Evolutionary conservation across 2,329 filamentous ascomycete genomes (phyloP), one percentile per base, ranked within the genome.

Genomic region (Neofusicoccum ribis): DNA sequence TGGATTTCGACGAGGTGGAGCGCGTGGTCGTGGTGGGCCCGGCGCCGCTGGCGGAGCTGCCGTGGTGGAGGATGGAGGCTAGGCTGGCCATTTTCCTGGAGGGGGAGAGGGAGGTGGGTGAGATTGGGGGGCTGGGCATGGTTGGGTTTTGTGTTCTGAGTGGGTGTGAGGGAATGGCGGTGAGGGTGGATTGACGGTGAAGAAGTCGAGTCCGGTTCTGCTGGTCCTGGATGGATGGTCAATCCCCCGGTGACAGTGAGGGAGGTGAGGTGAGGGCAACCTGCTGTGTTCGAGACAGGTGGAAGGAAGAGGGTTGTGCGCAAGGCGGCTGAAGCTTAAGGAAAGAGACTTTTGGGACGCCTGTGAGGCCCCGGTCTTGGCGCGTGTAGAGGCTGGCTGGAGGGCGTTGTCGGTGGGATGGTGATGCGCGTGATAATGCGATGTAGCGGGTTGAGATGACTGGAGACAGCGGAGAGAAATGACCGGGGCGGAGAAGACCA

Each of bases 111-210:
- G 56, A 60, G 41, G 56, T 60, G n/a, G 56, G 56, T 36, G 56
- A 60, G 56, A 60, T 60, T n/a, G 56, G 56, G 9, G 56, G 56
- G 43, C 56, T 60, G n/a, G 56, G 41, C 56, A 60, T 59, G 41
- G 27, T 60, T 7, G 37, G 27, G 12, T n/a, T 43, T 47, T 47
- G 43, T 59, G 23, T 59, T 20, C 14, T 15, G 37, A 27, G 23
- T 60, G 20, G 49, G 15, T n/a, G 49, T 31, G 50, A 54, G n/a
- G n/a, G 34, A 54, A 23, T 37, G 34, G 50, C 50, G 50, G 50
- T 54, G 50, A 54, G 50, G 17, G 47, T 14, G 50, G 31, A 20
- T 20, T 54, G 49, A 51, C 49, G 49, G 49, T 54, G 50, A 37
- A 37, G 34, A 23, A 23, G 14, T 12, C 27, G 31, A 39, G 34